Evolutionary conservation across 352 stramenopile species (phyloP).

Genomic region (Globisporangium paddicum): DNA sequence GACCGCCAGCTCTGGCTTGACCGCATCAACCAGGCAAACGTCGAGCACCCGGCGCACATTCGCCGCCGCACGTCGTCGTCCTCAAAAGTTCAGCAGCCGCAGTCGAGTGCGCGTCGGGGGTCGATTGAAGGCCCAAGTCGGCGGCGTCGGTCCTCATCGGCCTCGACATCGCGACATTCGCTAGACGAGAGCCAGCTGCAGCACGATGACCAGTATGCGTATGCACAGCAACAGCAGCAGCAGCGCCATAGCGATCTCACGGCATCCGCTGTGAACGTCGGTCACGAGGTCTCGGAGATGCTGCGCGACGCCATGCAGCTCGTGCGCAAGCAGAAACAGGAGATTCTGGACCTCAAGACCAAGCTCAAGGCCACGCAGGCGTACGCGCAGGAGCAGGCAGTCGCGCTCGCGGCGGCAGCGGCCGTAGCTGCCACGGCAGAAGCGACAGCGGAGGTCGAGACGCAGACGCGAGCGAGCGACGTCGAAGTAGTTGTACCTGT

Average conservation of each 20-base stretch:
- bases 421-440: background rate
- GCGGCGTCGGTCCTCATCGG: slow-evolving; percentile 20
- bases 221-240: slow-evolving; percentile 4
- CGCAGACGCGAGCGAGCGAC: background rate
- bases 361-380: slow-evolving; percentile 20
- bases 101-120: slow-evolving; percentile 1
- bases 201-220: slow-evolving; percentile 3
- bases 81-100: background rate
- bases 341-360: slow-evolving; percentile 58
- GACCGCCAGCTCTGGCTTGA: slow-evolving; percentile 50
- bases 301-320: slow-evolving; percentile 65
- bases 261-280: slow-evolving; percentile 22
- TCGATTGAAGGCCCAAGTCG: slow-evolving; percentile 25
- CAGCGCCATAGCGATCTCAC: slow-evolving; percentile 12
- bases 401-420: background rate
- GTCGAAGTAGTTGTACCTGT: background rate
- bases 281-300: slow-evolving; percentile 47
- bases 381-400: background rate
- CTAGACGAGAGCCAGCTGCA: slow-evolving; percentile 10
- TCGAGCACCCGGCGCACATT: slow-evolving; percentile 14
- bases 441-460: background rate
- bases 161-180: slow-evolving; percentile 14
- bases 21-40: slow-evolving; percentile 30
- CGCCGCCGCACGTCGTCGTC: background rate
- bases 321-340: slow-evolving; percentile 60